These are phyloP conservation scores for Phaeomoniella chlamydospora DNA, from an alignment of 2,329 filamentous ascomycete genomes.

Conservation along the genomic window DNA sequence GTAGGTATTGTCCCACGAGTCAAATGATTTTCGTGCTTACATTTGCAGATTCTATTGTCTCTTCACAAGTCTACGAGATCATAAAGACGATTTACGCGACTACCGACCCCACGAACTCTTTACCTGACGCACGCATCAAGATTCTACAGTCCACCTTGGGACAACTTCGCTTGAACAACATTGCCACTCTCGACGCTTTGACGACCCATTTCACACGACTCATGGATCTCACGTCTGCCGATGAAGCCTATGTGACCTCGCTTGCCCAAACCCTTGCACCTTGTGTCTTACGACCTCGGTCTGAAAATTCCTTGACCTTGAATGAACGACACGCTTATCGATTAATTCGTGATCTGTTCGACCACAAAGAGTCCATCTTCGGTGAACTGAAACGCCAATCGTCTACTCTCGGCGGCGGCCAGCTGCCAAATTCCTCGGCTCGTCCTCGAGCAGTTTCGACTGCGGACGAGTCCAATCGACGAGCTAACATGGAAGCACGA, in stretches of 20 bases:
- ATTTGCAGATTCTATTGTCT: conserved; percentile 76
- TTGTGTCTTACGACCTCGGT: conserved; percentile 75
- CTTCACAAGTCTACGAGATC: conserved; percentile 96
- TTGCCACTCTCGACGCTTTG: conserved; percentile 93
- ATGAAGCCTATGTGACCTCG: conserved; percentile 66
- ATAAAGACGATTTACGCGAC: conserved; percentile 90
- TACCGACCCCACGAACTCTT: conserved; percentile 41
- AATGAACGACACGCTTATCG: conserved; percentile 89
- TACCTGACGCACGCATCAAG: conserved; percentile 47
- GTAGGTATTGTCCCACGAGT: conserved; percentile 36
- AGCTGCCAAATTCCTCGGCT: conserved; percentile 2
- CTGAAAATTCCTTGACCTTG: conserved; percentile 81
- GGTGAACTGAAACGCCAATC: conserved; percentile 74
- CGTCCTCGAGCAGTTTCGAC: conserved; percentile 48
- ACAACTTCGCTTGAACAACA: conserved; percentile 88
- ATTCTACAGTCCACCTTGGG: conserved; percentile 92
- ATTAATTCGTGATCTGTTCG: conserved; percentile 79
- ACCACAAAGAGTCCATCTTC: conserved; percentile 91
- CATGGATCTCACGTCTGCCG: conserved; percentile 91
- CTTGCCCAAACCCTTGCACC: conserved; percentile 65
- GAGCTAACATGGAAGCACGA: conserved; percentile 86
- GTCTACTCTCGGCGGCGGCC: conserved; percentile 13
- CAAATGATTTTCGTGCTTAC: conserved; percentile 2
- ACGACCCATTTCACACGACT: conserved; percentile 96
- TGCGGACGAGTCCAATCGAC: conserved; percentile 82